Percentiles rank a stretch among this genome's conserved stretches.
phyloP scores from a whole-genome alignment of 192 early-diverging fungal genomes.

The Podila verticillata region DNA sequence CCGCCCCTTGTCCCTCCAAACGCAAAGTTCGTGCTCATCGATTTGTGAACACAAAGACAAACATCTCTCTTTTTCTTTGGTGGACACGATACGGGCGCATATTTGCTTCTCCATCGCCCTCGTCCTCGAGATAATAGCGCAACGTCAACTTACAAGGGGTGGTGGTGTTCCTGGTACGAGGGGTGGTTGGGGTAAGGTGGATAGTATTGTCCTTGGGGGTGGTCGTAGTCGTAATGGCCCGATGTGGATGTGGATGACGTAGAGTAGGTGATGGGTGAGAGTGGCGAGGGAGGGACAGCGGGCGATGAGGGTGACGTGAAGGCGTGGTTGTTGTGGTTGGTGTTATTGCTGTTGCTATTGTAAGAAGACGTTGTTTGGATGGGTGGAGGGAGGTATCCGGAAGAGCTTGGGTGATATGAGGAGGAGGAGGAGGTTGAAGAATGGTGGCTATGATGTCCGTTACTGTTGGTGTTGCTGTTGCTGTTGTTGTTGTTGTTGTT shows the following conservation, averaged over 20 bases:
- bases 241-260: neutral
- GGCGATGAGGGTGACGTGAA: neutral
- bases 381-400: neutral
- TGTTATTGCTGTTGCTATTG: neutral
- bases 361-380: neutral
- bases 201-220: neutral
- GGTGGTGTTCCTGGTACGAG: neutral
- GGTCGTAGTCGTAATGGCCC: neutral
- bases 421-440: slow-evolving; percentile 37
- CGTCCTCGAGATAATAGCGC: neutral
- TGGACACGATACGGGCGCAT: no score
- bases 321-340: slow-evolving; percentile 10
- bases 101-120: neutral
- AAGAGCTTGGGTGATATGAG: slow-evolving; percentile 14
- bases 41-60: no score
- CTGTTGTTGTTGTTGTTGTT: slow-evolving; percentile 7
- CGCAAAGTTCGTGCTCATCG: neutral
- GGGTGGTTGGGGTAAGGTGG: slow-evolving; percentile 1
- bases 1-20: neutral
- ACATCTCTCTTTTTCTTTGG: no score
- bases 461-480: slow-evolving; percentile 16
- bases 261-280: neutral
- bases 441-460: slow-evolving; percentile 20
- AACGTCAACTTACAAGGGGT: neutral
- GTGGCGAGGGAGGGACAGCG: neutral